These are phyloP conservation scores for Panicum miliaceum DNA, from an alignment of 176 grass and related monocot genomes.

Conservation along the genomic window DNA sequence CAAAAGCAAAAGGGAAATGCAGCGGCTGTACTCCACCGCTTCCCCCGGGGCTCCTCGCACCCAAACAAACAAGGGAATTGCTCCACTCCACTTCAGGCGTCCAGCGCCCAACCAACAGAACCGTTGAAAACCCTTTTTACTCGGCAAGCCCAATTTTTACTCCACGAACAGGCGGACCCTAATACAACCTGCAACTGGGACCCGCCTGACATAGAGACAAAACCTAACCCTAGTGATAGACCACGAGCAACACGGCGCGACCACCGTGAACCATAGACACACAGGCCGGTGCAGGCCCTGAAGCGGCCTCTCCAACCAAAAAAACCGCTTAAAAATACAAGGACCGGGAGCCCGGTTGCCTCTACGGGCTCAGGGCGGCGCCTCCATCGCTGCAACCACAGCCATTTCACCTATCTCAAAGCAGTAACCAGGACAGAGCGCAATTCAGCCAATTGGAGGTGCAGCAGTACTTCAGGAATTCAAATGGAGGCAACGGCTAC, in stretches of 20 bases:
- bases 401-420: conserved; percentile 74
- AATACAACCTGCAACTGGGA: background rate
- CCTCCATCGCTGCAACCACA: conserved; percentile 53
- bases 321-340: conserved; percentile 13
- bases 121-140: background rate
- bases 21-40: conserved; percentile 19
- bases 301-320: background rate
- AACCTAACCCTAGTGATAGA: background rate
- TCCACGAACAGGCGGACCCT: background rate
- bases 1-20: conserved; percentile 22
- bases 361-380: background rate
- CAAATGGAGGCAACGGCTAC: conserved; percentile 60
- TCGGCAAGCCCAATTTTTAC: background rate
- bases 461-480: conserved; percentile 28
- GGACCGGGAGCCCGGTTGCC: background rate
- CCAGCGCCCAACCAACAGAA: background rate
- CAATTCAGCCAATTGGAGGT: background rate
- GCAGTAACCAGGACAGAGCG: conserved; percentile 18
- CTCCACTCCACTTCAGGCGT: background rate
- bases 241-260: background rate
- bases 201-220: background rate
- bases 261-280: conserved; percentile 50
- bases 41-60: background rate
- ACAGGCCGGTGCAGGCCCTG: background rate
- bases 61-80: background rate